Evolutionary conservation across 2,329 filamentous ascomycete genomes (phyloP).

Genomic region (Scedosporium dehoogii): DNA sequence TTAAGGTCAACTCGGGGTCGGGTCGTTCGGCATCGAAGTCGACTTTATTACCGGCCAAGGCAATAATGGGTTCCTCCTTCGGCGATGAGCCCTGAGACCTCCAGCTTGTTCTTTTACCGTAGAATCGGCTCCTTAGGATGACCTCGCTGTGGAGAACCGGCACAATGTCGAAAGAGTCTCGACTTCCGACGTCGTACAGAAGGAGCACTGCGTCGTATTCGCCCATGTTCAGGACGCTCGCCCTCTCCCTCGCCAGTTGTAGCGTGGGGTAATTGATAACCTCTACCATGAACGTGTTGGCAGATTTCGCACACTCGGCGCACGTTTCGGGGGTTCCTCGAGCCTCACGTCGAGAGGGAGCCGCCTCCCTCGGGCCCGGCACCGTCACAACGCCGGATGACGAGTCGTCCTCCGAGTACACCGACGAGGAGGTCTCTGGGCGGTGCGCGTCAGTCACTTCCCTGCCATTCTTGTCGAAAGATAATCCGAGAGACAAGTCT

Average conservation of each 20-base stretch:
- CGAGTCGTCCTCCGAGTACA: not conserved
- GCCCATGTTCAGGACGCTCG: slow-evolving; percentile 12
- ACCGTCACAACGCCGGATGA: not conserved
- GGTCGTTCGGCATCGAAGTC: slow-evolving; percentile 32
- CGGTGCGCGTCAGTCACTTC: not conserved
- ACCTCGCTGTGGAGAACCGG: slow-evolving; percentile 14
- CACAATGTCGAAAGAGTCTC: slow-evolving; percentile 14
- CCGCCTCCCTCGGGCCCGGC: not conserved
- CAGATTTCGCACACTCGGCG: slow-evolving; percentile 7
- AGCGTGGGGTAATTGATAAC: slow-evolving; percentile 18
- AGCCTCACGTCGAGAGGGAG: not conserved
- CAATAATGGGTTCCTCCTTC: slow-evolving; percentile 38
- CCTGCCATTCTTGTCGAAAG: not conserved
- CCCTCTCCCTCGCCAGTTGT: slow-evolving; percentile 12
- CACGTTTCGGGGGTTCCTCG: not conserved
- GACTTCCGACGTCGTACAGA: slow-evolving; percentile 17
- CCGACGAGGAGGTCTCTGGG: not conserved
- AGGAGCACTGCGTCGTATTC: slow-evolving; percentile 20
- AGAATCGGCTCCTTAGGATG: slow-evolving; percentile 5
- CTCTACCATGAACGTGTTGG: slow-evolving; percentile 14
- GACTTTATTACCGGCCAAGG: slow-evolving; percentile 60
- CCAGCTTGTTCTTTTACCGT: not conserved
- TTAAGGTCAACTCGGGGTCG: not conserved
- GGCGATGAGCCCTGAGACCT: not conserved
- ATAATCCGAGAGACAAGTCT: not conserved